These are phyloP conservation scores for Microdochium paspali DNA, from an alignment of 2,329 filamentous ascomycete species.

Conservation along the genomic window DNA sequence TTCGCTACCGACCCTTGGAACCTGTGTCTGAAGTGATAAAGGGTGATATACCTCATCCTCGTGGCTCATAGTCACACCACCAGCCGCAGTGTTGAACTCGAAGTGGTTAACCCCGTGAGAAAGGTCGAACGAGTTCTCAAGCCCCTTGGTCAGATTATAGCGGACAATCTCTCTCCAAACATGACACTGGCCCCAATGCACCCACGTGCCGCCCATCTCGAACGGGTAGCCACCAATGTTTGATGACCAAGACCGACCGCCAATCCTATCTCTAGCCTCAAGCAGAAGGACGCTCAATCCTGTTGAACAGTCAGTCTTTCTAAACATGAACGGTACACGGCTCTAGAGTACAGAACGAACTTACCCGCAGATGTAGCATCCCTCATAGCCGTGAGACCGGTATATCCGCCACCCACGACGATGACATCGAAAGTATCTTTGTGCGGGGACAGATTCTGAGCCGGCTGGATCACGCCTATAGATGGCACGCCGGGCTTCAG, in stretches of 20 bases:
- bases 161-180: slow-evolving; percentile 22
- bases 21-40: no score
- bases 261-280: slow-evolving; percentile 30
- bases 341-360: no score
- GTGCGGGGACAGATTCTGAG: neutral
- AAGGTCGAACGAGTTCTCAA: slow-evolving; percentile 1
- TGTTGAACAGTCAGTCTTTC: no score
- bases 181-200: slow-evolving; percentile 25
- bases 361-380: neutral
- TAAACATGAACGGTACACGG: no score
- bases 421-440: neutral
- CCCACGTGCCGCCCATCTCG: slow-evolving; percentile 33
- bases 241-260: slow-evolving; percentile 28
- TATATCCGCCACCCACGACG: neutral
- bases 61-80: slow-evolving; percentile 10
- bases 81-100: slow-evolving; percentile 6
- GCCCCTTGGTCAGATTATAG: slow-evolving; percentile 19
- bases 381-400: neutral
- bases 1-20: no score
- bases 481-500: neutral
- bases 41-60: slow-evolving; percentile 17
- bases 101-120: slow-evolving; percentile 6
- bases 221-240: slow-evolving; percentile 23
- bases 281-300: slow-evolving; percentile 24
- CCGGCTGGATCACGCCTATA: neutral